Base-by-base conservation (phyloP, 192 early-diverging fungal genomes). In the Backusella australiensis region DNA sequence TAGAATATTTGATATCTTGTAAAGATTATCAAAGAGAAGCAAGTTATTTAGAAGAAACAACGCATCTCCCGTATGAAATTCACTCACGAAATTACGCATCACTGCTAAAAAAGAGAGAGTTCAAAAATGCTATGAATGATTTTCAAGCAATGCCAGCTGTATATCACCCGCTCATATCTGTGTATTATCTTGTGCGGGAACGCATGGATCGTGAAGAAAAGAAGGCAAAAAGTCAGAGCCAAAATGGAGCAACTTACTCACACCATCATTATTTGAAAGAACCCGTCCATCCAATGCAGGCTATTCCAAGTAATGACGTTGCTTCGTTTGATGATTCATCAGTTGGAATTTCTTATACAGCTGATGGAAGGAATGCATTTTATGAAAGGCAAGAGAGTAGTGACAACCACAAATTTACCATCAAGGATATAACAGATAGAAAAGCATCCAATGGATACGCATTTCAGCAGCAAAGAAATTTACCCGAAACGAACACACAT, bases 151-250 rank as follows among this genome's bases (percentile, higher is more conserved):
- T 79, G 36, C 78, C 78, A n/a, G 74, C 78, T 7, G 74, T 74
- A 14, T 79, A 79, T 34, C 88, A 91, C 65, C 92, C 93, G 19
- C 80, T 95, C 56, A 84, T 95, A 26, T 95, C 93, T 77, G 91
- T 97, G 23, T 98, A 98, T 72, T 92, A 91, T 44, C 88, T 94
- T 49, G 92, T 94, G 14, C 85, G 83, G 35, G 94, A 95, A 83
- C 86, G 88, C 35, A 82, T 90, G 19, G 89, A 89, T 23, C 84
- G 90, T 17, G 63, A 59, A 29, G 21, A 73, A 29, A 44, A n/a
- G 38, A 34, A 23, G 23, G 14, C 4, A 36, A 29, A 49, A 52
- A 56, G 15, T 21, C 19, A 56, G 26, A 14, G 4, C 3, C 11
- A 23, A 63, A 63, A 12, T 12, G 11, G 29, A 63, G 1, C 23